Evolutionary conservation across 1,284 basidiomycete species (phyloP), one percentile per base, ranked within the genome.

Genomic region (Puccinia sorghi): DNA sequence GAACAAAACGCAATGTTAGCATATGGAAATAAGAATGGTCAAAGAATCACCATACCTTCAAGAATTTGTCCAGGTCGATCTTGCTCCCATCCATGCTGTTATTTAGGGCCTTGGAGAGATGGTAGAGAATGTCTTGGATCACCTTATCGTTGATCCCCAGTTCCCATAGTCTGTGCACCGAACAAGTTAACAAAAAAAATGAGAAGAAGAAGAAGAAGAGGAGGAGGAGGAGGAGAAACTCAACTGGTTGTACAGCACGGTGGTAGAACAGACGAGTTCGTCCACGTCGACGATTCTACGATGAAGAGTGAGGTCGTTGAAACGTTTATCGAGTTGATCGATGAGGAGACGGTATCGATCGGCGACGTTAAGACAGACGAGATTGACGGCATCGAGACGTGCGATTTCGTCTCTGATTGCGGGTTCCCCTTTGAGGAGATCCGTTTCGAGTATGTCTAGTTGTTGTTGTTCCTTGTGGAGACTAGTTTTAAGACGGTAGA

Each of bases 141-240:
- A 96, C 94, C 82, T 95, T 94, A 85, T 99, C 97, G 84, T 99
- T 97, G n/a, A 97, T 94, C 8, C 97, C 91, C 27, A 99, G 88
- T 84, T 97, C 93, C 81, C 98, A 90, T 32, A 99, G 87, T 85
- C 95, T 97, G 83, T 3, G 46, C 27, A 25, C 37, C 7, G 20
- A 25, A 15, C 15, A 46, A 17, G 39, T 7, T n/a, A 6, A 27
- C 20, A 79, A 39, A 72, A 57, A 71, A 73, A 74, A 80, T 66
- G 61, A 80, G 17, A 37, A 48, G n/a, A 13, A 22, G 12, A 22
- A 11, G 9, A 25, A 41, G 37, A 48, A 27, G 46, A 39, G 27
- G 56, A 59, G 80, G 75, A 39, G 27, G 54, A 73, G 75, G 41
- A 79, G 61, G 43, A 69, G 67, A 72, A 39, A 88, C 91, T 85